Conservation (phyloP, 768 basidiomycete species). For the Cubamyces lactineus region DNA sequence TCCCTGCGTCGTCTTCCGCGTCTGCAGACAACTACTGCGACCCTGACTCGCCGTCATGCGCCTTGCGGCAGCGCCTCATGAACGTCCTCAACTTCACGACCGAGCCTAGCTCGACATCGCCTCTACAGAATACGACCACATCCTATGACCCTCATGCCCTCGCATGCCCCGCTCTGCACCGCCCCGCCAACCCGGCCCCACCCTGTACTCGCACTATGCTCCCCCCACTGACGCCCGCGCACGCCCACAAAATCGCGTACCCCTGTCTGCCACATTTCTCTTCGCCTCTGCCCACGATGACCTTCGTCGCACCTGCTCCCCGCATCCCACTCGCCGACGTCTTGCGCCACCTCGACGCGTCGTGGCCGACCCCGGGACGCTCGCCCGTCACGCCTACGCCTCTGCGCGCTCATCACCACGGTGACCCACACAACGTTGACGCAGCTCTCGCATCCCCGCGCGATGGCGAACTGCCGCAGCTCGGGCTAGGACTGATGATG, state of each 20-base stretch:
- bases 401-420: no score
- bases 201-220: conserved; percentile 14
- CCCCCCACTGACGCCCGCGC: conserved; percentile 11
- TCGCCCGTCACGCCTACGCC: conserved; percentile 2
- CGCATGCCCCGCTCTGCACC: conserved; percentile 9
- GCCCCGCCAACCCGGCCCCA: conserved; percentile 13
- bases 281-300: conserved; percentile 14
- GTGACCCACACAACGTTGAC: not conserved
- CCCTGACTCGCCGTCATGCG: conserved; percentile 14
- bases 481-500: conserved; percentile 14
- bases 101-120: conserved; percentile 8
- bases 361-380: conserved; percentile 5
- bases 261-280: not conserved
- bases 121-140: conserved; percentile 2
- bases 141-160: conserved; percentile 3
- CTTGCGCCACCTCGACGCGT: conserved; percentile 9
- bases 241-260: conserved; percentile 8
- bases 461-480: conserved; percentile 1
- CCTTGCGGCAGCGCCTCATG: conserved; percentile 15
- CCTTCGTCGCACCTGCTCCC: conserved; percentile 12
- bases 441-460: not conserved
- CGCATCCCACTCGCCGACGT: conserved; percentile 15
- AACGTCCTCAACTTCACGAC: conserved; percentile 12
- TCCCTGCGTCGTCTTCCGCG: not conserved
- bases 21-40: not conserved